phyloP scores from a whole-genome alignment of 306 rosid genomes.

The Fagus sylvatica region DNA sequence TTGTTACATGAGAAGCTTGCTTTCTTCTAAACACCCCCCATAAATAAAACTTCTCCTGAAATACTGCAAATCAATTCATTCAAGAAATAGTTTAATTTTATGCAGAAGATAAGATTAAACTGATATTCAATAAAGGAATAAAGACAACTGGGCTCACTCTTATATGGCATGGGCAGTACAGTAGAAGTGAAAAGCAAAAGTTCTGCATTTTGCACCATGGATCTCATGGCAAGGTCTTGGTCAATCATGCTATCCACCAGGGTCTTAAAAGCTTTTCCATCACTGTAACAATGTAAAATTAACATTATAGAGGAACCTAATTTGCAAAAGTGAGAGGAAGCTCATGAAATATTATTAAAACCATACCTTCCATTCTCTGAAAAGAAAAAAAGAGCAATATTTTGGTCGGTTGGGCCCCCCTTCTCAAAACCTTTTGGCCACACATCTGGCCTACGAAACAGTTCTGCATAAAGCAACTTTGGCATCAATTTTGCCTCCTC shows the following conservation, averaged over 20 bases:
- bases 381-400: slow-evolving; percentile 76
- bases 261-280: slow-evolving; percentile 44
- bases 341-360: not conserved
- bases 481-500: slow-evolving; percentile 53
- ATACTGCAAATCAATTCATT: slow-evolving; percentile 49
- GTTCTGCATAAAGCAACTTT: slow-evolving; percentile 37
- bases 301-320: not conserved
- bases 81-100: not conserved
- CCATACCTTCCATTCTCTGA: slow-evolving; percentile 58
- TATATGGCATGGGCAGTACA: slow-evolving; percentile 38
- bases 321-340: slow-evolving; percentile 9
- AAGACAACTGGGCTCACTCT: slow-evolving; percentile 51
- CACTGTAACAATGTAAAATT: slow-evolving; percentile 24
- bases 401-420: slow-evolving; percentile 46
- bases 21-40: slow-evolving; percentile 78
- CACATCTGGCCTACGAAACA: slow-evolving; percentile 43
- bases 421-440: slow-evolving; percentile 72
- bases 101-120: slow-evolving; percentile 17
- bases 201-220: slow-evolving; percentile 51
- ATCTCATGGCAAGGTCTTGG: slow-evolving; percentile 52
- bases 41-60: slow-evolving; percentile 59
- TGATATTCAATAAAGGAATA: slow-evolving; percentile 1
- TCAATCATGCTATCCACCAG: slow-evolving; percentile 49
- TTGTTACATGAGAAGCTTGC: slow-evolving; percentile 26
- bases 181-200: slow-evolving; percentile 70